Base-by-base conservation (phyloP, 225 moss, liverwort and hornwort species). In the Marchantia paleacea region DNA sequence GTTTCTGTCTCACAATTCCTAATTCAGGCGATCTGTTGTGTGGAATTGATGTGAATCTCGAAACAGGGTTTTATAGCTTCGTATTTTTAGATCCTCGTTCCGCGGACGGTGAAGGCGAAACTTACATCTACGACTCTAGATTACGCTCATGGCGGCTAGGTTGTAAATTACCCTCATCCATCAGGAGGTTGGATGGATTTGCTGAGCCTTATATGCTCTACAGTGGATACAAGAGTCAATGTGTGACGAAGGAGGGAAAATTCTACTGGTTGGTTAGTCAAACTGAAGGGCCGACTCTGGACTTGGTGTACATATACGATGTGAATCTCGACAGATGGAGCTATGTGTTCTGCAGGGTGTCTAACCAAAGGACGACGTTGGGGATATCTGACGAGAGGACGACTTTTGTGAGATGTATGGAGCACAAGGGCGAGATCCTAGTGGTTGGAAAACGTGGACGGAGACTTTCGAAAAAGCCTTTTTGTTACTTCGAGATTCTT, bases 231-330 rank as follows among this genome's bases (percentile, higher is more conserved):
- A 76, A 19, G 60, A 60, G 31, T 47, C 76, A 76, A 11, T 76
- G 58, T 39, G 60, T 60, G 30, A 48, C 4, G n/a, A 58, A 19
- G 29, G n/a, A 49, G 47, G 31, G 54, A 24, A 76, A 76, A 20
- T 39, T 47, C 55, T 28, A 58, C 60, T 76, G 76, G 76, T 30
- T 76, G 39, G 76, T 76, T 7, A 25, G 57, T 57, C 60, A 76
- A 12, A 12, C 13, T 19, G 76, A 58, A 19, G 76, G 76, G 31
- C 30, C 60, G 39, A 39, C 39, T 15, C 10, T 64, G 64, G 26
- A 54, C 52, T 54, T 8, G 12, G 19, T 76, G 9, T 20, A 20
- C 5, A 31, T 76, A 3, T 76, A 76, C 39, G 76, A 76, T 47
- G 12, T 47, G n/a, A 49, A 49, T 7, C 29, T 60, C 3, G 76